A percentile compares a stretch with the other conserved stretches of the same genome.
Evolutionary conservation across 2,329 filamentous ascomycete genomes (phyloP).

Genomic region (Microcera coccophila): DNA sequence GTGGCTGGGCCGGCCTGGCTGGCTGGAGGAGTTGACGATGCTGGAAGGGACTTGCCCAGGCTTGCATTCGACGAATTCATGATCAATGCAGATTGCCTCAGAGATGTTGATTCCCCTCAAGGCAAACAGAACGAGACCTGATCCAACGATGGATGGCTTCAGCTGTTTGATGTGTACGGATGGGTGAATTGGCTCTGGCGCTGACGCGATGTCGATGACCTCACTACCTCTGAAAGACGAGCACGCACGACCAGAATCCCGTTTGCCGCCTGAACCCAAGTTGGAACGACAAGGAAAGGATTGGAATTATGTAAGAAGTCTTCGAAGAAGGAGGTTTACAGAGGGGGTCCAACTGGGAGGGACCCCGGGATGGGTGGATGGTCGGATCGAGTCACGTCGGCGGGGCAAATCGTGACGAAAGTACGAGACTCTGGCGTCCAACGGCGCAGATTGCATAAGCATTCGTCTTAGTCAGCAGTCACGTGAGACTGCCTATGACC

Average conservation of each 20-base stretch:
- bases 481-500: too few relatives aligned
- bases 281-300: too few relatives aligned
- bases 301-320: constrained; percentile 4
- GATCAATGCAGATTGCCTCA: constrained; percentile 9
- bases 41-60: constrained; percentile 51
- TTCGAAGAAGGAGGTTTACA: constrained; percentile 9
- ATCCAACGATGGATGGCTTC: neutral
- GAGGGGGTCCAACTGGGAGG: constrained; percentile 34
- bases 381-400: constrained; percentile 31
- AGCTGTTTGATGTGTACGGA: neutral
- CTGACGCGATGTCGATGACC: neutral
- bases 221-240: too few relatives aligned
- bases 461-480: constrained; percentile 20
- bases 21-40: constrained; percentile 38
- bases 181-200: neutral
- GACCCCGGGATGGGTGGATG: constrained; percentile 34
- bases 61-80: constrained; percentile 34
- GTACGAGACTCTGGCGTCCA: constrained; percentile 5
- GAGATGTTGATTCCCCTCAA: neutral
- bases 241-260: too few relatives aligned
- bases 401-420: constrained; percentile 36
- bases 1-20: constrained; percentile 41
- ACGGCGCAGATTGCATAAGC: constrained; percentile 14
- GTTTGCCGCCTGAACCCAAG: too few relatives aligned
- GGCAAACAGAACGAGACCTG: constrained; percentile 6